Percentiles rank a stretch among this genome's conserved stretches.
Conservation (phyloP, 2,329 filamentous ascomycete species). For the Ascochyta viciae-villosae region DNA sequence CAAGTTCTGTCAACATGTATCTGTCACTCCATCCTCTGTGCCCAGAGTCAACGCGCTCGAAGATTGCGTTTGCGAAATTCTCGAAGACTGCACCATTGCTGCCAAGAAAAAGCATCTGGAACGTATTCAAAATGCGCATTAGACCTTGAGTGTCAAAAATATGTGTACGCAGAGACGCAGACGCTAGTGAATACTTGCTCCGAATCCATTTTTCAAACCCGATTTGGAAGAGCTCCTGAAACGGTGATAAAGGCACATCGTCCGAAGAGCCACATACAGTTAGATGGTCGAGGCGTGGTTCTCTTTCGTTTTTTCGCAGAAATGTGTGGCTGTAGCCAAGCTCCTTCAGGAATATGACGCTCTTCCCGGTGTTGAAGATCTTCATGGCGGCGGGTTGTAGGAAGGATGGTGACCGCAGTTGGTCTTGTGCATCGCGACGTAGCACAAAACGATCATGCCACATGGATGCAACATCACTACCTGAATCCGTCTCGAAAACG, state of each 20-base stretch:
- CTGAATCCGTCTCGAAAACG: constrained; percentile 65
- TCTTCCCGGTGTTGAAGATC: constrained; percentile 89
- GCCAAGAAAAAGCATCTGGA: constrained; percentile 79
- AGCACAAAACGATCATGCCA: constrained; percentile 81
- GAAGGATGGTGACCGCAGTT: constrained; percentile 75
- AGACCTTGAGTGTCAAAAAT: constrained; percentile 76
- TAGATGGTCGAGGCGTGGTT: constrained; percentile 61
- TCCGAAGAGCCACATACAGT: constrained; percentile 58
- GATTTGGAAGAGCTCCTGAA: constrained; percentile 74
- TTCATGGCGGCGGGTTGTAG: constrained; percentile 71
- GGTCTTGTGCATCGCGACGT: constrained; percentile 64
- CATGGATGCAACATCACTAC: constrained; percentile 67
- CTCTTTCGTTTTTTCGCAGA: constrained; percentile 12
- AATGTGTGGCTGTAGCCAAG: constrained; percentile 62
- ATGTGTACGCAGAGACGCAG: constrained; percentile 67
- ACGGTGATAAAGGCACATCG: constrained; percentile 65
- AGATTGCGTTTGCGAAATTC: constrained; percentile 71
- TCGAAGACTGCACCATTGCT: constrained; percentile 74
- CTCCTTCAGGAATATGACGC: constrained; percentile 80
- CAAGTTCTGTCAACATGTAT: constrained; percentile 79
- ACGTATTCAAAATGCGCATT: constrained; percentile 66
- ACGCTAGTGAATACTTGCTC: constrained; percentile 74
- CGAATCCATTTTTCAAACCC: constrained; percentile 80
- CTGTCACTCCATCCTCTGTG: constrained; percentile 76
- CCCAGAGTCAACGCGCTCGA: constrained; percentile 73